Conservation (phyloP, 257 asterid genomes). For the Osmanthus fragrans region DNA sequence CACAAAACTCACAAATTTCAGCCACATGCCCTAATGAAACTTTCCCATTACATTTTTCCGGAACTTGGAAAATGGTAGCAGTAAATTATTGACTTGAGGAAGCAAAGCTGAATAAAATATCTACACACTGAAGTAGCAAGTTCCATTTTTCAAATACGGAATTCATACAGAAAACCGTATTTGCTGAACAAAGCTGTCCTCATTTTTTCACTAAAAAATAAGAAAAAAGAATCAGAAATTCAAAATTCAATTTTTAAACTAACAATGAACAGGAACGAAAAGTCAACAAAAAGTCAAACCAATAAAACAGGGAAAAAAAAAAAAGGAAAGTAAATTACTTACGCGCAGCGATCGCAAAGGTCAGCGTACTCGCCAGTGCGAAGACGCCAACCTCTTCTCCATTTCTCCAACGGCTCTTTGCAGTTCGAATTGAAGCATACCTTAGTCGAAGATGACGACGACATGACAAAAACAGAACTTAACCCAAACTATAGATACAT, state of each 20-base stretch:
- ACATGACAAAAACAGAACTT: conserved; percentile 35
- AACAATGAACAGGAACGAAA: background rate
- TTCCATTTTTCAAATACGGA: background rate
- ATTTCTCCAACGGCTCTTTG: conserved; percentile 48
- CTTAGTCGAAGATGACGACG: conserved; percentile 34
- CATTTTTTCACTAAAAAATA: background rate
- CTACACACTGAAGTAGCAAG: background rate
- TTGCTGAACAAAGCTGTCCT: background rate
- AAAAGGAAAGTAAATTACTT: conserved; percentile 27
- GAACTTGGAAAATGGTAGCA: background rate
- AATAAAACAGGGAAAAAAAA: background rate
- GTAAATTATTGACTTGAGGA: background rate
- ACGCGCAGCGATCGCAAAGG: conserved; percentile 98
- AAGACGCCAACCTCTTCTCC: conserved; percentile 89
- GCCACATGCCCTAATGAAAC: background rate
- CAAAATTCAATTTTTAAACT: conserved; percentile 7
- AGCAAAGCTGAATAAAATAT: background rate
- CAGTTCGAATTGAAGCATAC: conserved; percentile 85
- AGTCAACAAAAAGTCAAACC: background rate
- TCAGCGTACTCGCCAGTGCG: conserved; percentile 91
- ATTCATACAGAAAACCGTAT: conserved; percentile 11
- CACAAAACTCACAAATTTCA: background rate
- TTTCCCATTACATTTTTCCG: background rate
- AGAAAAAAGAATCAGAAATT: conserved; percentile 8
- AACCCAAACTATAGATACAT: conserved; percentile 6